These are phyloP conservation scores for Delonix regia DNA, from an alignment of 306 rosid species.

Conservation along the genomic window DNA sequence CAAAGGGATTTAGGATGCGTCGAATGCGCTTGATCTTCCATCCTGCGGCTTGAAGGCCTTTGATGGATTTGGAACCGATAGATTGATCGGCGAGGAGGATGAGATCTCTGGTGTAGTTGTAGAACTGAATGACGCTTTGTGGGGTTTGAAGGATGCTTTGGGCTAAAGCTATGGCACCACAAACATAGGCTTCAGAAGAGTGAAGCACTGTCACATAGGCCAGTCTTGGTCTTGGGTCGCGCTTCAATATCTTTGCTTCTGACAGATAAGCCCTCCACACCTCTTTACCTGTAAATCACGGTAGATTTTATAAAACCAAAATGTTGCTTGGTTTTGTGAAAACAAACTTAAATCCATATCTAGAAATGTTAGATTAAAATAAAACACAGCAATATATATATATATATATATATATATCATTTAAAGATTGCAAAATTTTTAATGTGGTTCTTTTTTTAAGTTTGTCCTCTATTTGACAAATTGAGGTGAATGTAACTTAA, in stretches of 20 bases:
- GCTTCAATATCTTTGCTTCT: neutral
- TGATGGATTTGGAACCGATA: conserved; percentile 44
- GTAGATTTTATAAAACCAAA: too few species aligned
- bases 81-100: conserved; percentile 73
- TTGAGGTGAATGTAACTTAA: too few species aligned
- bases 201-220: conserved; percentile 83
- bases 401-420: too few species aligned
- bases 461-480: too few species aligned
- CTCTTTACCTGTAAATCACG: conserved; percentile 51
- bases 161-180: conserved; percentile 90
- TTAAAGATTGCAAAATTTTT: too few species aligned
- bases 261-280: conserved; percentile 32
- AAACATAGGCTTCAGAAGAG: conserved; percentile 81
- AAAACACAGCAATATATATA: too few species aligned
- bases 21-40: conserved; percentile 59
- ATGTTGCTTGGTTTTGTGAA: too few species aligned
- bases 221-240: conserved; percentile 22
- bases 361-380: too few species aligned
- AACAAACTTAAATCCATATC: too few species aligned
- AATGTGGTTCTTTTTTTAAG: too few species aligned
- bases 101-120: conserved; percentile 54
- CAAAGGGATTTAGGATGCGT: conserved; percentile 64
- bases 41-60: conserved; percentile 61
- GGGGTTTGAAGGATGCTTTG: conserved; percentile 64
- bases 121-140: neutral